A percentile compares a stretch with the other conserved stretches of the same genome.
These are phyloP conservation scores for Fonsecaea monophora DNA, from an alignment of 2,329 filamentous ascomycete genomes.

Conservation along the genomic window DNA sequence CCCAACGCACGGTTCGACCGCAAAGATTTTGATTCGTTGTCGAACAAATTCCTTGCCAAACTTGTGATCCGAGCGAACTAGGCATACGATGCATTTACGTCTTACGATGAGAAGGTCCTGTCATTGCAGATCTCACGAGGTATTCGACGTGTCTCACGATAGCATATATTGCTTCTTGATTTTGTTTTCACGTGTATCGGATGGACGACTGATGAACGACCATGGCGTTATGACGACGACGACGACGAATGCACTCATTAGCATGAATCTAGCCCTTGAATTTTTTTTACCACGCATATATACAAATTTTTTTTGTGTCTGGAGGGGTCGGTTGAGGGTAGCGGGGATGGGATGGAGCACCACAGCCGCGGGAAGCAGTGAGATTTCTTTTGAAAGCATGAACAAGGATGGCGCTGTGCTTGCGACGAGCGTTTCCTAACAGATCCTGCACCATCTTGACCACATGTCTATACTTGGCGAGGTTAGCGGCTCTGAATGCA, in stretches of 20 bases:
- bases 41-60: constrained; percentile 96
- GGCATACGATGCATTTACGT: constrained; percentile 23
- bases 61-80: constrained; percentile 81
- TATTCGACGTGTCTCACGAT: constrained; percentile 33
- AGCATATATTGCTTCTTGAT: constrained; percentile 22
- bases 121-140: constrained; percentile 31
- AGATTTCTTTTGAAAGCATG: not conserved
- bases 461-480: constrained; percentile 7
- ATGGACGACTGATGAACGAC: constrained; percentile 33
- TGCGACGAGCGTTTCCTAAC: constrained; percentile 11
- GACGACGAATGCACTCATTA: constrained; percentile 24
- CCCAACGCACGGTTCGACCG: constrained; percentile 83
- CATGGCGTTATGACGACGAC: constrained; percentile 30
- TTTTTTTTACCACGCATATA: not conserved
- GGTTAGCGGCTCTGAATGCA: not conserved
- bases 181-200: constrained; percentile 31
- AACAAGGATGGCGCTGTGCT: constrained; percentile 4
- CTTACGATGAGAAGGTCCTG: constrained; percentile 25
- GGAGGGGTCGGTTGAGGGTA: not conserved
- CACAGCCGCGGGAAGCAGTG: not conserved
- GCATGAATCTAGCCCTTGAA: constrained; percentile 15
- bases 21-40: constrained; percentile 90
- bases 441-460: constrained; percentile 1
- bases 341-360: not conserved
- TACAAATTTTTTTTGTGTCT: constrained; percentile 6